Conservation (phyloP, 805 yeast species). For the Debaryomyces prosopidis region DNA sequence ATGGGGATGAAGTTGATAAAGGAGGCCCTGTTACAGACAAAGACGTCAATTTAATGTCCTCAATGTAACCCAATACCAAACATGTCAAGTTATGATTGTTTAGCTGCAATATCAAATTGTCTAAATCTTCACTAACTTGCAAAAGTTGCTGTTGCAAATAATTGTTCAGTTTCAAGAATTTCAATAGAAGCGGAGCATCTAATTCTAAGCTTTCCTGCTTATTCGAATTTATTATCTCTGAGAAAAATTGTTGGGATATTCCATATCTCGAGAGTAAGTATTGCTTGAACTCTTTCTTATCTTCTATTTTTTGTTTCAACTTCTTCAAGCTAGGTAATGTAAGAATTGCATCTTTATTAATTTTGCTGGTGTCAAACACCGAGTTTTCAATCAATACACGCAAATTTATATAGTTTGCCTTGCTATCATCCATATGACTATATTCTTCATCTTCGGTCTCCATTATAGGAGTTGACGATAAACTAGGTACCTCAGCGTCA, state of each 20-base stretch:
- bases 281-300: conserved; percentile 28
- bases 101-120: conserved; percentile 23
- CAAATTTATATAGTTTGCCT: conserved; percentile 37
- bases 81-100: conserved; percentile 46
- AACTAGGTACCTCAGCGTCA: conserved; percentile 17
- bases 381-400: conserved; percentile 47
- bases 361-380: conserved; percentile 38
- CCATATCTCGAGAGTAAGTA: conserved; percentile 31
- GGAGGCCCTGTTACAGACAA: neutral
- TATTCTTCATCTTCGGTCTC: conserved; percentile 18
- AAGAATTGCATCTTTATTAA: conserved; percentile 33
- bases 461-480: conserved; percentile 20
- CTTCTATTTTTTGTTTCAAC: conserved; percentile 29
- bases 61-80: conserved; percentile 48
- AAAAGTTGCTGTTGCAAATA: conserved; percentile 31
- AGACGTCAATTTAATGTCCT: conserved; percentile 35
- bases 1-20: conserved; percentile 6
- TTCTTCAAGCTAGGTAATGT: conserved; percentile 26
- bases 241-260: conserved; percentile 35
- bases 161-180: conserved; percentile 33
- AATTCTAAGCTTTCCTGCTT: conserved; percentile 16
- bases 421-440: conserved; percentile 14
- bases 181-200: conserved; percentile 28
- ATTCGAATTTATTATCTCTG: conserved; percentile 19
- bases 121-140: conserved; percentile 27